Conservation (phyloP, 768 basidiomycete genomes). For the Termitomyces sp. region DNA sequence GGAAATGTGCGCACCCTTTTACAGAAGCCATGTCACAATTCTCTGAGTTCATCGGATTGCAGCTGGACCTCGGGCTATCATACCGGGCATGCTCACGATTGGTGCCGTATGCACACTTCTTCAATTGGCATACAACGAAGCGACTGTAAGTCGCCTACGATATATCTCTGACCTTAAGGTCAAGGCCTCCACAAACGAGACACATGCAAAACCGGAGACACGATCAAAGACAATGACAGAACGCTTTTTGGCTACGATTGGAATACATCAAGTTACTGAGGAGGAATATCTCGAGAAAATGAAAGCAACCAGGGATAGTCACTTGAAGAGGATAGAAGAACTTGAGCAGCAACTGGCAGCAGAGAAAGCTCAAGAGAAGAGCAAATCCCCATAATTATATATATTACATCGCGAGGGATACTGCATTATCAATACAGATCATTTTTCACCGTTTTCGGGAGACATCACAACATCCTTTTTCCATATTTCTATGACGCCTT, state of each 20-base stretch:
- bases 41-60: not conserved
- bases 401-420: not conserved
- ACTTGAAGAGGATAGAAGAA: constrained; percentile 53
- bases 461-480: constrained; percentile 17
- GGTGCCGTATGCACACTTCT: constrained; percentile 52
- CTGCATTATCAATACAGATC: not conserved
- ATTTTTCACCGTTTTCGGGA: not conserved
- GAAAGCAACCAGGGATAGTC: constrained; percentile 47
- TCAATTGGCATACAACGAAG: constrained; percentile 69
- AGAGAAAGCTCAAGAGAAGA: constrained; percentile 22
- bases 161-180: constrained; percentile 38
- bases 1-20: constrained; percentile 45
- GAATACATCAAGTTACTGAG: constrained; percentile 57
- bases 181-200: constrained; percentile 13
- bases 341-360: constrained; percentile 41
- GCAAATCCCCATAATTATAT: constrained; percentile 8
- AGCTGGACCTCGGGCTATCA: constrained; percentile 59
- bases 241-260: constrained; percentile 38
- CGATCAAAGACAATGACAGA: constrained; percentile 25
- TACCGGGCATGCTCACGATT: constrained; percentile 57
- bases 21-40: not conserved
- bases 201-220: constrained; percentile 1
- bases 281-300: constrained; percentile 66
- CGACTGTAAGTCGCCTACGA: constrained; percentile 54
- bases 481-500: constrained; percentile 65